These are phyloP conservation scores for Diplodia sapinea DNA, from an alignment of 2,329 filamentous ascomycete genomes.

Conservation along the genomic window DNA sequence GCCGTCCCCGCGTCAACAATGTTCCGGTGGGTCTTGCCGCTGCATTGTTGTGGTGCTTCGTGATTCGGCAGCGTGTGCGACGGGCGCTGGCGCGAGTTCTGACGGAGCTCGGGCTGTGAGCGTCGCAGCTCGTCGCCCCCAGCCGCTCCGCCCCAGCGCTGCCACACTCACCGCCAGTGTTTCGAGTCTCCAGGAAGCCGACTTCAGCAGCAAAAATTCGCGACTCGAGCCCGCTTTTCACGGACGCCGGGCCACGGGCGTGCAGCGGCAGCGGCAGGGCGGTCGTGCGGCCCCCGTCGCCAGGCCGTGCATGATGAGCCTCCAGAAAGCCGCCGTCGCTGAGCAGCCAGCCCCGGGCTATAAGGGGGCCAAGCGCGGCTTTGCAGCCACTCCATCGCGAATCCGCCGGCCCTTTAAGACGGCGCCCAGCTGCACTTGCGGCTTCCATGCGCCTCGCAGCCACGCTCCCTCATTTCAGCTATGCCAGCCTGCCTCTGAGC, in stretches of 20 bases:
- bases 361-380: conserved; percentile 30
- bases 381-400: conserved; percentile 31
- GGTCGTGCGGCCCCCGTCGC: conserved; percentile 11
- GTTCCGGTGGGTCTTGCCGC: background rate
- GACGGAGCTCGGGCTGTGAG: background rate
- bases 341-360: conserved; percentile 15
- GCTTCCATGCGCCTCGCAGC: conserved; percentile 17
- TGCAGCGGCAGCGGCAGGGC: background rate
- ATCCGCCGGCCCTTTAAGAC: conserved; percentile 29
- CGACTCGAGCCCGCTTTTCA: conserved; percentile 23
- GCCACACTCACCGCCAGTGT: conserved; percentile 27
- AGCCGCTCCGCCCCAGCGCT: conserved; percentile 13
- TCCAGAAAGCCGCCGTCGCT: conserved; percentile 9
- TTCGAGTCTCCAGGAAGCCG: background rate
- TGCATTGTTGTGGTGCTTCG: background rate
- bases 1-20: conserved; percentile 16
- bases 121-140: background rate
- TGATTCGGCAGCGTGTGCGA: conserved; percentile 3
- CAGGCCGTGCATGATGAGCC: conserved; percentile 21
- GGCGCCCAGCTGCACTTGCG: conserved; percentile 20
- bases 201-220: conserved; percentile 1
- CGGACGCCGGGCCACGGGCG: background rate
- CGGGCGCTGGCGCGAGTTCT: background rate
- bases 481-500: conserved; percentile 15
- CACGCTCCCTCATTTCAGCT: background rate